phyloP scores from a whole-genome alignment of 2,329 filamentous ascomycete genomes.

The Teratosphaeria gauchensis region DNA sequence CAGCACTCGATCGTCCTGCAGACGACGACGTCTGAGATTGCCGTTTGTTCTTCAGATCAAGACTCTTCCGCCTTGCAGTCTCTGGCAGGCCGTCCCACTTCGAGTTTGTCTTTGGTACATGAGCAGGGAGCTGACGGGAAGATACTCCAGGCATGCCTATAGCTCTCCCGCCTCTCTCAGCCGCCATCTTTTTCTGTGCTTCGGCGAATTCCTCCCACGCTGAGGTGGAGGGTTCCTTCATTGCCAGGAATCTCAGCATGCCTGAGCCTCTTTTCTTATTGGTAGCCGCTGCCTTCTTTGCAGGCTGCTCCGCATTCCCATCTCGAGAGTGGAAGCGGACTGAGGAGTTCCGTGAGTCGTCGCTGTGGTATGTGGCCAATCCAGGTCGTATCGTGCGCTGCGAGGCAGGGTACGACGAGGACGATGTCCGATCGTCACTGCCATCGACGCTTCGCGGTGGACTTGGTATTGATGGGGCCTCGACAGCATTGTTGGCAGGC shows the following conservation, averaged over 20 bases:
- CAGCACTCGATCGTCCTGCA: constrained; percentile 1
- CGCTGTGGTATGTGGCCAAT: constrained; percentile 1
- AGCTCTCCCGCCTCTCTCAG: constrained; percentile 1
- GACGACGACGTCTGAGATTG: constrained; percentile 8
- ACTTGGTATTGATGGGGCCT: neutral
- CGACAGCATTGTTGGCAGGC: neutral
- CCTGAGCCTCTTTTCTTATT: constrained; percentile 26
- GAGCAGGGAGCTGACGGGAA: constrained; percentile 37
- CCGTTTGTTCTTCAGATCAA: constrained; percentile 1
- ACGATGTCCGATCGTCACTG: neutral
- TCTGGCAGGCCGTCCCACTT: constrained; percentile 46
- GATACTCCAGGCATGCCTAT: constrained; percentile 31
- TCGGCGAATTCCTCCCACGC: constrained; percentile 39
- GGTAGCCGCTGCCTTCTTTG: constrained; percentile 5
- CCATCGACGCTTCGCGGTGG: constrained; percentile 3
- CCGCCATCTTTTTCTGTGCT: constrained; percentile 30
- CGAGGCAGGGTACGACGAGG: neutral
- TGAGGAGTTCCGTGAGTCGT: constrained; percentile 2
- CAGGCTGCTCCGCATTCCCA: neutral
- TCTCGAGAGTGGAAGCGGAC: neutral
- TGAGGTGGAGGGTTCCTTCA: constrained; percentile 40
- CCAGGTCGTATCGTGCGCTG: neutral
- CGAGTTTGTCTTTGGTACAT: constrained; percentile 44
- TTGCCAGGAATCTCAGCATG: constrained; percentile 36
- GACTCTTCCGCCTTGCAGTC: constrained; percentile 23